A percentile compares a stretch with the other conserved stretches of the same genome.
These are phyloP conservation scores for Clarireedia monteithiana DNA, from an alignment of 2,329 filamentous ascomycete genomes.

Conservation along the genomic window DNA sequence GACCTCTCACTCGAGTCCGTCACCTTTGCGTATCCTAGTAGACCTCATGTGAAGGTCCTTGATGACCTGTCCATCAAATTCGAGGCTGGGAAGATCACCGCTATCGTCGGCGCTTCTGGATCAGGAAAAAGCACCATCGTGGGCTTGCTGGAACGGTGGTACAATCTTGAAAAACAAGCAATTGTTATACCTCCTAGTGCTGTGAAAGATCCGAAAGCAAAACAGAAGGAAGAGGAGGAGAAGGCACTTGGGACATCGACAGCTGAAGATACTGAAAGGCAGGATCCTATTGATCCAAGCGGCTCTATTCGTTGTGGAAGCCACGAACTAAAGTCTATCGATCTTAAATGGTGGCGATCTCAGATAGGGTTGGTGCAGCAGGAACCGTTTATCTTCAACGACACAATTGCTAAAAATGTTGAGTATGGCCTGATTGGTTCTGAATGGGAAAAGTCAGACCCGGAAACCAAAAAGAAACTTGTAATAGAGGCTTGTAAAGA, in stretches of 20 bases:
- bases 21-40: constrained; percentile 30
- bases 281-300: constrained; percentile 35
- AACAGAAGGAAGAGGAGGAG: constrained; percentile 30
- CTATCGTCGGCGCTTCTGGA: constrained; percentile 37
- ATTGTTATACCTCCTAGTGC: constrained; percentile 8
- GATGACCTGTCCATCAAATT: constrained; percentile 28
- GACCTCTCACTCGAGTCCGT: constrained; percentile 29
- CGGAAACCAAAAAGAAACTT: constrained; percentile 48
- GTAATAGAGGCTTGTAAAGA: constrained; percentile 58
- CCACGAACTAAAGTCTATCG: constrained; percentile 46
- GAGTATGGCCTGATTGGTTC: constrained; percentile 48
- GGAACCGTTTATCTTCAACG: constrained; percentile 61
- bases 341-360: constrained; percentile 53
- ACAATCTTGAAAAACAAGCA: constrained; percentile 21
- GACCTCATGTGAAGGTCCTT: constrained; percentile 28
- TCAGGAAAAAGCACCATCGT: constrained; percentile 36
- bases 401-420: constrained; percentile 56
- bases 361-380: constrained; percentile 61
- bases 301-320: constrained; percentile 48
- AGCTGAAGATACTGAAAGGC: constrained; percentile 24
- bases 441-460: constrained; percentile 43
- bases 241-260: constrained; percentile 7
- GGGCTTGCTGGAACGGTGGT: constrained; percentile 36
- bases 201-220: constrained; percentile 28
- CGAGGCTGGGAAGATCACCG: constrained; percentile 32